Base-by-base conservation (phyloP, 2,329 filamentous ascomycete genomes). In the Cladosporium velox region DNA sequence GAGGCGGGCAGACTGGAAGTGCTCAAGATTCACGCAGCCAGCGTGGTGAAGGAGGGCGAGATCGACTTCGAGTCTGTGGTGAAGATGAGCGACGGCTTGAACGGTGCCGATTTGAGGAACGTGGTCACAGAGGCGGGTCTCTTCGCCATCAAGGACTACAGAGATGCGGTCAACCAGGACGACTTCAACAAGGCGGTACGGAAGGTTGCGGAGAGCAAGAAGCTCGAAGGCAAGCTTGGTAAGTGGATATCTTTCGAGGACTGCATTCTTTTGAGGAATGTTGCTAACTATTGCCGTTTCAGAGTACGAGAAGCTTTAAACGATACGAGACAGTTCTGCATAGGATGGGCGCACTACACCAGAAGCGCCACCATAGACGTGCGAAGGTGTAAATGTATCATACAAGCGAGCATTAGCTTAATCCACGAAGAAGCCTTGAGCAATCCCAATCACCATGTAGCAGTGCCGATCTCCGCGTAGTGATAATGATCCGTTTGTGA, bases 101-200 rank as follows among this genome's bases (percentile, higher is more conserved):
- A 99, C 80, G 95, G 95, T 77, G 95, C 95, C 60, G 95, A 99
- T 87, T 82, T 99, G 84, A 87, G 95, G 76, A 99, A 99, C 77
- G 93, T 99, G 62, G 93, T 99, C 62, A 99, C 95, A 15, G 95
- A 99, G 85, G 95, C 95, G 72, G 95, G 95, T 70, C 83, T 99
- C 47, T 98, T 97, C 79, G 93, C 95, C 52, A 99, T 99, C 86
- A 98, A 98, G 81, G 95, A 97, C 77, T 97, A 98, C 79, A 86
- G 96, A 68, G 95, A 99, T 74, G 88, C 93, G 14, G 91, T 99
- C 80, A 98, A 91, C 81, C 95, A 99, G 79, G 95, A 99, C 75
- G 95, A 99, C 77, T 97, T 98, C 88, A 99, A 97, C 85, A 97
- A 97, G 83, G 95, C 95, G 4, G 95, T 99, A 64, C 90, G 95